Base-by-base conservation (phyloP, 2,329 filamentous ascomycete genomes). In the Metarhizium brunneum region DNA sequence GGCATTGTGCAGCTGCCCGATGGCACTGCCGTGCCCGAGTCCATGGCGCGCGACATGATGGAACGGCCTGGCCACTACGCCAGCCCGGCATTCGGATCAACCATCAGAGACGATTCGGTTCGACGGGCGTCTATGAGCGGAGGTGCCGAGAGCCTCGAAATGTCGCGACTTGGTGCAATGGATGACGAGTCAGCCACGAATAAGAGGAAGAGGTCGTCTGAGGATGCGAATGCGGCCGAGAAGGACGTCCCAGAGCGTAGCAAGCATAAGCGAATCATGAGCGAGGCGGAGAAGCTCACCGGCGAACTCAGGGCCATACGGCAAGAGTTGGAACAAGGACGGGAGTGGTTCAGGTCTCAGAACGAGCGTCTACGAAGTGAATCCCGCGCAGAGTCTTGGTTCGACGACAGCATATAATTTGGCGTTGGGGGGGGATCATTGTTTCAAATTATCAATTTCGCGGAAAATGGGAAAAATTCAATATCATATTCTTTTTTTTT, bases 1-100 rank as follows among this genome's bases (percentile, higher is more conserved):
- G 76, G 74, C 10, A 71, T 82, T 18, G 76, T 80, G 2, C 76
- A 74, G 58, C 75, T 80, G 72, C 72, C 76, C 4, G 74, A 82
- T 58, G 74, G 79, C n/a, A 73, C 76, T 50, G 79, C 77, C 58
- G 61, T 81, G 2, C 79, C 79, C 6, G 79, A 82, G 58, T 71
- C 72, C 2, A 68, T 83, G 45, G 77, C 76, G 13, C 62, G 72
- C 40, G 73, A 78, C 30, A 73, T 77, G 56, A 50, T 47, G 20
- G 53, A 47, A 18, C 36, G 51, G 11, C 50, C 50, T 5, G 52
- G 13, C 3, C 53, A 38, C 20, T 51, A 58, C 25, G 32, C 54
- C 16, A 40, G 53, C 43, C 45, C 38, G 16, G 50, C 50, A 4
- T 51, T 54, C 40, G 48, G 50, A 14, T 42, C 49, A 43, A 38